phyloP scores from a whole-genome alignment of 805 yeast genomes.

The Ogataea parapolymorpha region DNA sequence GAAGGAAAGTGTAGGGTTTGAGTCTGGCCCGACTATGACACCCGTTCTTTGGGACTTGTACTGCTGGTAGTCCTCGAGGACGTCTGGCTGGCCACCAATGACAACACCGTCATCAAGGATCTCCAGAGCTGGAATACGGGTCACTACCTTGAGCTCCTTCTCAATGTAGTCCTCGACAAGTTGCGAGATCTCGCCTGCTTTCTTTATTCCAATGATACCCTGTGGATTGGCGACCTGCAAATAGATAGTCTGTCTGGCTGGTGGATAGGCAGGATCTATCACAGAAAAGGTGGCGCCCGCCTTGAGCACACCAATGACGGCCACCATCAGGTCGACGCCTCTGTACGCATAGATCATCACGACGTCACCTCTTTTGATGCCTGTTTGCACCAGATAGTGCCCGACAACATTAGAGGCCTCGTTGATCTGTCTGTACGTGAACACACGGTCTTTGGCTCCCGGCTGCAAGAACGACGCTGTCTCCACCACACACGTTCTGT shows the following conservation, averaged over 20 bases:
- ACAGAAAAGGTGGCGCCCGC: conserved; percentile 99
- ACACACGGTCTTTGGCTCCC: conserved; percentile 57
- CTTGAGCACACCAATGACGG: conserved; percentile 95
- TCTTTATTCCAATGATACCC: conserved; percentile 84
- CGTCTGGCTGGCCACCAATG: conserved; percentile 50
- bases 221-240: conserved; percentile 89
- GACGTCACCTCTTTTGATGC: conserved; percentile 86
- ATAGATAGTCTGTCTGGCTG: conserved; percentile 93
- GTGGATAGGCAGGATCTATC: conserved; percentile 98
- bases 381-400: conserved; percentile 75
- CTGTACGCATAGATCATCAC: conserved; percentile 98
- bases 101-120: conserved; percentile 72
- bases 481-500: conserved; percentile 87
- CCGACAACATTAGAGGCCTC: conserved; percentile 93
- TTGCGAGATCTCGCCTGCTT: conserved; percentile 81
- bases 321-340: conserved; percentile 94
- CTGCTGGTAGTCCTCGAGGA: conserved; percentile 42
- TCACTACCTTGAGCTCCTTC: conserved; percentile 66
- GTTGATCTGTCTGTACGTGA: conserved; percentile 84
- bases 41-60: conserved; percentile 66
- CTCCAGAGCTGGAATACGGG: conserved; percentile 74
- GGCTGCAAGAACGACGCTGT: conserved; percentile 68
- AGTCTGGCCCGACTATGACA: conserved; percentile 94
- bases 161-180: conserved; percentile 75
- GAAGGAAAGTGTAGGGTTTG: conserved; percentile 93